Conservation (phyloP, 23 red algal genomes). For the Cyanidioschyzon merolae region DNA sequence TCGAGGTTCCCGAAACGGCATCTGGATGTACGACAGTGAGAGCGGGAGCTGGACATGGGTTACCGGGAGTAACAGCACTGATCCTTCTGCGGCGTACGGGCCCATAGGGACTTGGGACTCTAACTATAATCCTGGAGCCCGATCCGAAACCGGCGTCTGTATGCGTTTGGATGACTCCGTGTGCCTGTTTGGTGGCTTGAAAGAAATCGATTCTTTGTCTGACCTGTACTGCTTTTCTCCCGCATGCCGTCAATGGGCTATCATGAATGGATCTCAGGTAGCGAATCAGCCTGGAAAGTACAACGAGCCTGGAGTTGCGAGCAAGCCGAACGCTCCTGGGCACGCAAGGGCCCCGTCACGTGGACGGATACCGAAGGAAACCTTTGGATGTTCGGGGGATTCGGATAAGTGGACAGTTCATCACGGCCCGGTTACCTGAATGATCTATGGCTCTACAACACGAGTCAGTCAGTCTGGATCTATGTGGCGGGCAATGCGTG, state of each 20-base stretch:
- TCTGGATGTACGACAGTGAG: background rate
- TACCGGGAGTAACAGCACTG: background rate
- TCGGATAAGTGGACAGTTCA: background rate
- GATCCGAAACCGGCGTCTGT: too few species aligned
- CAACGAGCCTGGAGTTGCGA: too few species aligned
- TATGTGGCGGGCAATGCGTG: background rate
- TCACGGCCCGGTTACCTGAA: background rate
- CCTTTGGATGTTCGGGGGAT: background rate
- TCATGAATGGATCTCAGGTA: too few species aligned
- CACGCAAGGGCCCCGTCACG: background rate
- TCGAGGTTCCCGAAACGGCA: background rate
- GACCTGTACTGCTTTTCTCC: too few species aligned
- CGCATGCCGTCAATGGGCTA: too few species aligned
- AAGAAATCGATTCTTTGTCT: too few species aligned
- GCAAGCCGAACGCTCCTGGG: background rate
- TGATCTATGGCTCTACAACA: background rate
- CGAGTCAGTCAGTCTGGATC: too few species aligned
- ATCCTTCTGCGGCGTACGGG: background rate
- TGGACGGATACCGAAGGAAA: background rate
- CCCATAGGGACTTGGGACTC: background rate
- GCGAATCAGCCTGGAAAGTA: too few species aligned
- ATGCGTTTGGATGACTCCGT: too few species aligned
- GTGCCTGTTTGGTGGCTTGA: too few species aligned
- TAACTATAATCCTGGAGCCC: background rate
- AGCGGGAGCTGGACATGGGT: background rate